Percentiles rank a stretch among this genome's conserved stretches.
These are phyloP conservation scores for Globisporangium nodosum DNA, from an alignment of 352 stramenopile species.

Conservation along the genomic window DNA sequence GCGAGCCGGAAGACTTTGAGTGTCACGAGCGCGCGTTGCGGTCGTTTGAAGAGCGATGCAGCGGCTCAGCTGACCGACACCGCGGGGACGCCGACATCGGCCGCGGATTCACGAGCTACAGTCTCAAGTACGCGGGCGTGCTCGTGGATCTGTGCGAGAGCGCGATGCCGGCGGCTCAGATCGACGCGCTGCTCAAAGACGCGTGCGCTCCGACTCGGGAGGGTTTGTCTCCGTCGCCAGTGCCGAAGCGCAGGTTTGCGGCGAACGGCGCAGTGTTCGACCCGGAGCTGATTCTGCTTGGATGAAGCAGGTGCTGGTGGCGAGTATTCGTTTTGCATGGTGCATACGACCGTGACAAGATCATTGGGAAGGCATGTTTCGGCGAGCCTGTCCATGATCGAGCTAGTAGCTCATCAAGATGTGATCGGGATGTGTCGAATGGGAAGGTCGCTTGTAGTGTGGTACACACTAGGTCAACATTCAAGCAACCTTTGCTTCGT, in stretches of 20 bases:
- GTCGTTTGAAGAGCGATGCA: slow-evolving; percentile 23
- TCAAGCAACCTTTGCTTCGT: too few relatives aligned
- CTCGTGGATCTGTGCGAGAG: slow-evolving; percentile 44
- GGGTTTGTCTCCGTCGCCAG: neutral
- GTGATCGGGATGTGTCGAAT: too few relatives aligned
- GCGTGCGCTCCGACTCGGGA: slow-evolving; percentile 16
- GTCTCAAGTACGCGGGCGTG: slow-evolving; percentile 51
- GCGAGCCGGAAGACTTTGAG: slow-evolving; percentile 17
- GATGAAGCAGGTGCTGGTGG: neutral
- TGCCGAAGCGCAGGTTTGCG: neutral
- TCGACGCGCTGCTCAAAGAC: slow-evolving; percentile 23
- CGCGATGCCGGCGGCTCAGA: slow-evolving; percentile 13
- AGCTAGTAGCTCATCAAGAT: too few relatives aligned
- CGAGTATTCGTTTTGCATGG: too few relatives aligned
- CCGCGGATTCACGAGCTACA: slow-evolving; percentile 59
- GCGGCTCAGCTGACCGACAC: slow-evolving; percentile 6
- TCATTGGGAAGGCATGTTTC: too few relatives aligned
- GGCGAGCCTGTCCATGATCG: too few relatives aligned
- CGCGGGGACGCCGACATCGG: slow-evolving; percentile 19
- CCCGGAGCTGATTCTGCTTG: slow-evolving; percentile 13
- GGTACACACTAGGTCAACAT: too few relatives aligned
- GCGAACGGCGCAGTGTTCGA: slow-evolving; percentile 15
- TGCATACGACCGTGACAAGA: too few relatives aligned
- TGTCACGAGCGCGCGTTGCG: slow-evolving; percentile 31
- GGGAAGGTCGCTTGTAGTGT: too few relatives aligned